Evolutionary conservation across 768 basidiomycete species (phyloP).

Genomic region (Hypholoma fasciculare): DNA sequence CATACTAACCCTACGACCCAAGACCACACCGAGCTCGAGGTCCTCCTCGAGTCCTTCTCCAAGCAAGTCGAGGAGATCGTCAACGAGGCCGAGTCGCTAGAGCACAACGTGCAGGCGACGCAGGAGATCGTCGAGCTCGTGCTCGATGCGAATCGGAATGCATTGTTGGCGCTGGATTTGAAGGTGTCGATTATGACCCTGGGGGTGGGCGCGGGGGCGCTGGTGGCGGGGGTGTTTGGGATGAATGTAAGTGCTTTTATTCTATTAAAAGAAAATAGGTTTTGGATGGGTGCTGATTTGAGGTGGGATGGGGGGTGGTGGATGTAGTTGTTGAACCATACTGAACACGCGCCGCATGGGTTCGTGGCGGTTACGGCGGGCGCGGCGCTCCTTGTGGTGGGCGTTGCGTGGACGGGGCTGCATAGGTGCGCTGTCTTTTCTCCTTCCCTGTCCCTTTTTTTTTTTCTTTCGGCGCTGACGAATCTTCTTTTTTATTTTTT

Average conservation of each 20-base stretch:
- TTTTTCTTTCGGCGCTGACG: conserved; percentile 8
- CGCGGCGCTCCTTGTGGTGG: conserved; percentile 56
- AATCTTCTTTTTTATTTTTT: too few species aligned
- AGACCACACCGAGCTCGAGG: conserved; percentile 94
- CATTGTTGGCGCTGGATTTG: conserved; percentile 86
- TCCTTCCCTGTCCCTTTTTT: not conserved
- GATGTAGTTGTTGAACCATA: conserved; percentile 65
- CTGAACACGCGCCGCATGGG: conserved; percentile 74
- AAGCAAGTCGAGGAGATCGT: conserved; percentile 98
- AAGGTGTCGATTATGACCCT: conserved; percentile 95
- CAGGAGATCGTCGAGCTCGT: conserved; percentile 98
- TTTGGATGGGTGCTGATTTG: too few species aligned
- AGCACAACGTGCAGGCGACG: conserved; percentile 94
- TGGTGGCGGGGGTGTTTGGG: conserved; percentile 90
- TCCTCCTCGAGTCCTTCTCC: conserved; percentile 90
- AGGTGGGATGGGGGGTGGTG: too few species aligned
- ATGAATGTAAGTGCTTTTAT: too few species aligned
- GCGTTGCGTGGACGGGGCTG: conserved; percentile 67
- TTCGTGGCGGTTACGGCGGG: conserved; percentile 66
- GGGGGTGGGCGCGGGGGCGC: conserved; percentile 87
- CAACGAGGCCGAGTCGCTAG: conserved; percentile 86
- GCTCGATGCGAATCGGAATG: conserved; percentile 93
- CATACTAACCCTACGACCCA: too few species aligned
- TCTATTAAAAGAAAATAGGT: too few species aligned
- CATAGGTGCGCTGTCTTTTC: conserved; percentile 45